These are phyloP conservation scores for Pseudogymnoascus sp. DNA, from an alignment of 2,329 filamentous ascomycete species.

Conservation along the genomic window DNA sequence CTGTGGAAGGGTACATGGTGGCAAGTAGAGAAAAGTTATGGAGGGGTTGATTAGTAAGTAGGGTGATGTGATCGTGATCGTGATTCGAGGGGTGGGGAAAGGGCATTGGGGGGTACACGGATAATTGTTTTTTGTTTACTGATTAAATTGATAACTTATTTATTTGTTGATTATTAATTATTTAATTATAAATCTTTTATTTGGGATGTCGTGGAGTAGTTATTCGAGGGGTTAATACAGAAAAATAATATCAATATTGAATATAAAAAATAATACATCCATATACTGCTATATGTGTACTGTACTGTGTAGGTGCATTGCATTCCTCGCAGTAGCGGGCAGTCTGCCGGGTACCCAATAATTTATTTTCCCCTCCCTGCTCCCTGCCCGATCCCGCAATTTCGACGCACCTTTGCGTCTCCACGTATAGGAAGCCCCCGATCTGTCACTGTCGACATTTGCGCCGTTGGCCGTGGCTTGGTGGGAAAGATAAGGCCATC, in stretches of 20 bases:
- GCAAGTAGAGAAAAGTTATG: neutral
- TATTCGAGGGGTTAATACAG: neutral
- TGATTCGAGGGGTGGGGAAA: neutral
- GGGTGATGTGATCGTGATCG: neutral
- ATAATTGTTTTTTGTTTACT: neutral
- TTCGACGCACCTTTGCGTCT: neutral
- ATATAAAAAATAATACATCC: neutral
- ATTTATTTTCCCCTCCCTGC: neutral
- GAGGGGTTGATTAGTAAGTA: neutral
- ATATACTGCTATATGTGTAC: neutral
- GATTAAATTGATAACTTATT: neutral
- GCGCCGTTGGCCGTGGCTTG: neutral
- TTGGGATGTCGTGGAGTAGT: neutral
- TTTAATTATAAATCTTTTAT: neutral
- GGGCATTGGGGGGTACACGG: neutral
- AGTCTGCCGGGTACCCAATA: neutral
- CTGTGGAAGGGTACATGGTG: neutral
- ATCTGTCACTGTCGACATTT: neutral
- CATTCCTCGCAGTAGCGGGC: neutral
- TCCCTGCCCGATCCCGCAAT: slow-evolving; percentile 1
- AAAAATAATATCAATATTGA: neutral
- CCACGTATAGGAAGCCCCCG: neutral
- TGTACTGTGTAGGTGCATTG: no score
- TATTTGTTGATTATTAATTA: neutral
- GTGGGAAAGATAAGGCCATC: neutral